Evolutionary conservation across 1,284 basidiomycete genomes (phyloP).

Genomic region (Cutaneotrichosporon cavernicola): DNA sequence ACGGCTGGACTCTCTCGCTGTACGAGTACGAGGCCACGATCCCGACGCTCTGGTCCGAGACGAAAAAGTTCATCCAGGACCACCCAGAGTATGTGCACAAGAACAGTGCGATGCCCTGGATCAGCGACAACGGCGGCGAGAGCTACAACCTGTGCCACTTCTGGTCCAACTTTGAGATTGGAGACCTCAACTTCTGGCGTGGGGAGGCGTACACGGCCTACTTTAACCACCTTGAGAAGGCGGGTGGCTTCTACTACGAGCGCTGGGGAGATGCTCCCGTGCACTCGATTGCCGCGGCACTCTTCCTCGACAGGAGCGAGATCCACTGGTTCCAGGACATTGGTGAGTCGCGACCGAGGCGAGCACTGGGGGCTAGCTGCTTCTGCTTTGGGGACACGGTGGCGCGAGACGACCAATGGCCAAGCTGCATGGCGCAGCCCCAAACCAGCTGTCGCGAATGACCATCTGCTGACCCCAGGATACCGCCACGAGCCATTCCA

Average conservation of each 20-base stretch:
- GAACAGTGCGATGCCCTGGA: constrained; percentile 70
- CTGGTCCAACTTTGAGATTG: constrained; percentile 86
- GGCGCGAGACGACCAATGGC: background rate
- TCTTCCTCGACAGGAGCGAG: constrained; percentile 69
- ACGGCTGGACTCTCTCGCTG: constrained; percentile 75
- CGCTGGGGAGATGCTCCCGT: constrained; percentile 76
- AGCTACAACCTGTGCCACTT: constrained; percentile 30
- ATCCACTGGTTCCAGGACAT: constrained; percentile 68
- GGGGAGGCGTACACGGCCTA: constrained; percentile 71
- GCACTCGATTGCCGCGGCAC: constrained; percentile 72
- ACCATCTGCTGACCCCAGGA: constrained; percentile 16
- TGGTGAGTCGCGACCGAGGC: constrained; percentile 19
- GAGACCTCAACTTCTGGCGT: constrained; percentile 70
- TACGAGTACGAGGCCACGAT: constrained; percentile 77
- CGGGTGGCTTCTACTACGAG: constrained; percentile 83
- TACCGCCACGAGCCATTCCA: constrained; percentile 53
- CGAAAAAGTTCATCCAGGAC: constrained; percentile 67
- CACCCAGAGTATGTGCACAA: constrained; percentile 68
- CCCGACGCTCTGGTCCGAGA: constrained; percentile 69
- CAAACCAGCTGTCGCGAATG: background rate
- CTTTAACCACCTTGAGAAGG: constrained; percentile 72
- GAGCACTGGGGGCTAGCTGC: background rate
- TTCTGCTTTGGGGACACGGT: too few relatives aligned
- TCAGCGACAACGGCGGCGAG: constrained; percentile 68
- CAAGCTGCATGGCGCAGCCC: background rate